These are phyloP conservation scores for Macrophomina phaseolina DNA, from an alignment of 2,329 filamentous ascomycete species.

Conservation along the genomic window DNA sequence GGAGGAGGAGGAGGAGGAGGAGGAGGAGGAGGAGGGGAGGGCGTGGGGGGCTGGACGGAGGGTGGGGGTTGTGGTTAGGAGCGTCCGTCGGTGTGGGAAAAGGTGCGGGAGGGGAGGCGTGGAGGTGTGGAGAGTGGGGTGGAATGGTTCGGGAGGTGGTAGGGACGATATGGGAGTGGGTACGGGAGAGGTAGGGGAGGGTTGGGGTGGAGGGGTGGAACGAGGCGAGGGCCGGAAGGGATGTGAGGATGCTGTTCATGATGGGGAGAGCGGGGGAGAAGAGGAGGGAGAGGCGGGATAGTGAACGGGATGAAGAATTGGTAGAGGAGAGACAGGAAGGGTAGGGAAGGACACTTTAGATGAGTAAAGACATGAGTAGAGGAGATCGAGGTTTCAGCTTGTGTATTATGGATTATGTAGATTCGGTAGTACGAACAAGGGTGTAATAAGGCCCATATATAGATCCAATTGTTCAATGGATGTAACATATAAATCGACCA, in stretches of 20 bases:
- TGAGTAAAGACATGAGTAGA: too few species aligned
- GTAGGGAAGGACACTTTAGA: too few species aligned
- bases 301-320: too few species aligned
- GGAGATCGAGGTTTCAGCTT: too few species aligned
- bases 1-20: too few species aligned
- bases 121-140: background rate
- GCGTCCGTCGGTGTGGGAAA: background rate
- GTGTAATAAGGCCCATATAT: too few species aligned
- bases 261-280: background rate
- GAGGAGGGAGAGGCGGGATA: background rate
- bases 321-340: too few species aligned
- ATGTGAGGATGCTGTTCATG: background rate
- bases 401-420: too few species aligned
- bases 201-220: background rate
- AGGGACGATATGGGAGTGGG: background rate
- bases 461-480: too few species aligned
- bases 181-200: background rate
- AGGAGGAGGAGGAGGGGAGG: too few species aligned
- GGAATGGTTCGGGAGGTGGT: background rate
- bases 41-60: background rate
- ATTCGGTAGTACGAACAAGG: too few species aligned
- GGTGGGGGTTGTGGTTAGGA: background rate
- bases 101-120: background rate
- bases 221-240: background rate
- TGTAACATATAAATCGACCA: too few species aligned